phyloP scores from a whole-genome alignment of 148 eudicot species.

The Cornus controversa region DNA sequence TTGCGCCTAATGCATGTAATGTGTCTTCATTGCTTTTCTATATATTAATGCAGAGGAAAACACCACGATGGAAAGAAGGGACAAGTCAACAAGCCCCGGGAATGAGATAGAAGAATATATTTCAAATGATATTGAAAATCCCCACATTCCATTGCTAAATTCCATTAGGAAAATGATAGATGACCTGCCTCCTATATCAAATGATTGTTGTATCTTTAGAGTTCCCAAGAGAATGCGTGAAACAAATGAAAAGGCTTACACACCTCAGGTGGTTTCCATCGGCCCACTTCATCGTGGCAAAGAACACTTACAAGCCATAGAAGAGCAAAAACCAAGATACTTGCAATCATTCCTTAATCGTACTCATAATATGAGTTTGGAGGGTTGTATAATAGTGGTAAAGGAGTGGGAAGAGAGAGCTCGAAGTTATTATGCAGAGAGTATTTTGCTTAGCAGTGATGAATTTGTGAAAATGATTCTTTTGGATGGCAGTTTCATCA shows the following conservation, averaged over 20 bases:
- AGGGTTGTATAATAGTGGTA: conserved; percentile 9
- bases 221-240: conserved; percentile 35
- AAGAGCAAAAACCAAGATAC: conserved; percentile 28
- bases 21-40: too few species aligned
- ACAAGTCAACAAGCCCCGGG: too few species aligned
- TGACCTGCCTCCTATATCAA: too few species aligned
- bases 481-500: conserved; percentile 16
- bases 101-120: too few species aligned
- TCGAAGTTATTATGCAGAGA: conserved; percentile 26
- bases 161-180: too few species aligned
- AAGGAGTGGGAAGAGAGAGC: conserved; percentile 19
- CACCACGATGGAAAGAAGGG: too few species aligned
- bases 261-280: conserved; percentile 28
- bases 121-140: too few species aligned
- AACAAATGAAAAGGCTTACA: conserved; percentile 28
- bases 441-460: conserved; percentile 11
- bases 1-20: too few species aligned
- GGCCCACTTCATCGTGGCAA: conserved; percentile 30
- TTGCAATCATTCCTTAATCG: conserved; percentile 25
- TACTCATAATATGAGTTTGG: not conserved
- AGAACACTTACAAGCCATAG: conserved; percentile 10
- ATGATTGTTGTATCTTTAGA: conserved; percentile 21
- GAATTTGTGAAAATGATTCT: conserved; percentile 30
- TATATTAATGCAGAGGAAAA: too few species aligned
- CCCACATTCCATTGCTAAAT: too few species aligned